phyloP scores from a whole-genome alignment of 148 eudicot species.

The Vaccinium macrocarpon region DNA sequence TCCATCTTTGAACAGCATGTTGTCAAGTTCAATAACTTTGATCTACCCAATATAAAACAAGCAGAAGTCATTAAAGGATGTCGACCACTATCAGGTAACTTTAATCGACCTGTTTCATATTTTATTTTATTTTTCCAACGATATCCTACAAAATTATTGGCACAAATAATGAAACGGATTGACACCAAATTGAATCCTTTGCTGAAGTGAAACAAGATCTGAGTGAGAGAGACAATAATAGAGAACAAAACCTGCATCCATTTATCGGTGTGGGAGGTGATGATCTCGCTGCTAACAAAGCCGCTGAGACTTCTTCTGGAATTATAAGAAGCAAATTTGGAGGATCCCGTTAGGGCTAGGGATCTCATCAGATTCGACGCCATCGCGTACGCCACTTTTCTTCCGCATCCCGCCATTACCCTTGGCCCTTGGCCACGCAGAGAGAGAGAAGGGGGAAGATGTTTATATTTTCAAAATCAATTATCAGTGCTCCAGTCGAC shows the following conservation, averaged over 20 bases:
- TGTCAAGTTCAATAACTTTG: background rate
- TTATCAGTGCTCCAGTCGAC: too few relatives aligned
- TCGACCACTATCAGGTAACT: background rate
- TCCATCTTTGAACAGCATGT: background rate
- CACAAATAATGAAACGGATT: background rate
- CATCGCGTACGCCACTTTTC: conserved; percentile 34
- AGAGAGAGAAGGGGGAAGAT: background rate
- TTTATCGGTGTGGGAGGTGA: conserved; percentile 74
- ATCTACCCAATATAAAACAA: too few relatives aligned
- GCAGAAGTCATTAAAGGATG: background rate
- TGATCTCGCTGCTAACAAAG: conserved; percentile 47
- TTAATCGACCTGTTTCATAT: background rate
- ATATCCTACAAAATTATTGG: background rate
- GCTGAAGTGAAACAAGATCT: conserved; percentile 1
- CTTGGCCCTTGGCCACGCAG: background rate
- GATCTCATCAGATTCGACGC: conserved; percentile 51
- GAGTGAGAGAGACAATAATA: background rate
- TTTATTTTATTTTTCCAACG: background rate
- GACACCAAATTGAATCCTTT: background rate
- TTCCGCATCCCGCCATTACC: conserved; percentile 30
- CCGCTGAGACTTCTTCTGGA: conserved; percentile 43
- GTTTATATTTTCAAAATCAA: too few relatives aligned
- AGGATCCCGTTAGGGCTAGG: conserved; percentile 28
- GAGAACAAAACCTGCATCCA: conserved; percentile 72
- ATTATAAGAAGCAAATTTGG: conserved; percentile 24